phyloP scores from a whole-genome alignment of 139 green algal species.

The Picochlorum costavermella region DNA sequence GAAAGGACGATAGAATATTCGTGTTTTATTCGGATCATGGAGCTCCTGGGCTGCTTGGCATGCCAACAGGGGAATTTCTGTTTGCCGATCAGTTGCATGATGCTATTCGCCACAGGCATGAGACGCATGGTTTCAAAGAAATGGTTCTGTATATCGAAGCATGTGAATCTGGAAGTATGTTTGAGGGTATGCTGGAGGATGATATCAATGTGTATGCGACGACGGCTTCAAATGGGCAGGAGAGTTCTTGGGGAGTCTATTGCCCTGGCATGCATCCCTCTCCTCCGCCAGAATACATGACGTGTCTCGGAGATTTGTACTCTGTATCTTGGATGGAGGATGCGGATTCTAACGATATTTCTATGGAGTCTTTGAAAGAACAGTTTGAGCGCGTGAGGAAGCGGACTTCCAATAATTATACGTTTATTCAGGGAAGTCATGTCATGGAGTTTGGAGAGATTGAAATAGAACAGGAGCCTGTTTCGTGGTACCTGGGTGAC shows the following conservation, averaged over 20 bases:
- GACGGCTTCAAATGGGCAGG: slow-evolving; percentile 79
- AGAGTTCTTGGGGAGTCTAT: slow-evolving; percentile 89
- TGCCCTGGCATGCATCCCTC: slow-evolving; percentile 39
- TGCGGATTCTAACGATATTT: slow-evolving; percentile 57
- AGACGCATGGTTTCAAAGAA: slow-evolving; percentile 61
- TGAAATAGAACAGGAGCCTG: slow-evolving; percentile 54
- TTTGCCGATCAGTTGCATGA: slow-evolving; percentile 79
- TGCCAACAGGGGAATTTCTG: slow-evolving; percentile 77
- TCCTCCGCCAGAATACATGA: slow-evolving; percentile 51
- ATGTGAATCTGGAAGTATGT: slow-evolving; percentile 89
- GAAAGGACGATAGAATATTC: slow-evolving; percentile 63
- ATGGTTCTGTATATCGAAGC: slow-evolving; percentile 87
- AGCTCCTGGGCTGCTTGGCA: slow-evolving; percentile 76
- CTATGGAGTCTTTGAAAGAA: slow-evolving; percentile 71
- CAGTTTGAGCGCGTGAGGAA: slow-evolving; percentile 71
- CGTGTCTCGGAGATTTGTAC: slow-evolving; percentile 95
- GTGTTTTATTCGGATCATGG: slow-evolving; percentile 67
- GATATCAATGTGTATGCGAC: slow-evolving; percentile 56
- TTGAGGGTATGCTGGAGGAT: slow-evolving; percentile 68
- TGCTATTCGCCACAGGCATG: slow-evolving; percentile 39
- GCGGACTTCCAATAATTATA: slow-evolving; percentile 70
- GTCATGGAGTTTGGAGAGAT: slow-evolving; percentile 76
- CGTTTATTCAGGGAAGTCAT: slow-evolving; percentile 63
- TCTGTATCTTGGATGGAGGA: slow-evolving; percentile 92
- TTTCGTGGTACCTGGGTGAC: slow-evolving; percentile 57